Evolutionary conservation across 2,329 filamentous ascomycete species (phyloP).

Genomic region (Claviceps humidiphila): DNA sequence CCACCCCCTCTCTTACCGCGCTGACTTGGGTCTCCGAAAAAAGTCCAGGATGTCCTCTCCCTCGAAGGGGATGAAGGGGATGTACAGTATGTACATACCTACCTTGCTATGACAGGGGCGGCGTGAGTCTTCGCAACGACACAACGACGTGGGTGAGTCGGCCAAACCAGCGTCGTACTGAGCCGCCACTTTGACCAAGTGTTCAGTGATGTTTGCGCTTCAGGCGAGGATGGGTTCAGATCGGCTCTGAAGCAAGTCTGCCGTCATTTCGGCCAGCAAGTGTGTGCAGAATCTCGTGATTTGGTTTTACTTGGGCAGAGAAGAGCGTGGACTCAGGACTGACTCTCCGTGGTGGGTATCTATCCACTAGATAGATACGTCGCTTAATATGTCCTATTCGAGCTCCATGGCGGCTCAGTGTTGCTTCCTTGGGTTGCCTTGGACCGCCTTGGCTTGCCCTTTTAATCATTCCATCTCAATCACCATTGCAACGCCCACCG

Average conservation of each 20-base stretch:
- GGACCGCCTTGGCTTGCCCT: no score
- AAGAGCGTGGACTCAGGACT: no score
- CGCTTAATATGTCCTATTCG: no score
- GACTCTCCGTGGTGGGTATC: no score
- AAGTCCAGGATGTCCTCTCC: not conserved
- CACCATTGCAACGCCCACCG: no score
- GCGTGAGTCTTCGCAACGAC: conserved; percentile 7
- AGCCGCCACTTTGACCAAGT: no score
- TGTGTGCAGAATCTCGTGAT: not conserved
- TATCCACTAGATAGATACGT: no score
- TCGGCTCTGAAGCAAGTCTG: not conserved
- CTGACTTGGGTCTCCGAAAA: not conserved
- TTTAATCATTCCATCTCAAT: no score
- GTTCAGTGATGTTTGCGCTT: not conserved
- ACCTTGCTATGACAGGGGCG: conserved; percentile 3
- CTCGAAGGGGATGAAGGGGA: not conserved
- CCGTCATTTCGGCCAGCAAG: not conserved
- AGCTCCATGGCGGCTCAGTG: no score
- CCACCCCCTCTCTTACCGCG: not conserved
- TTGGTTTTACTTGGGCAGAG: no score
- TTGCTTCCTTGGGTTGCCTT: no score
- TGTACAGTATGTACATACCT: no score
- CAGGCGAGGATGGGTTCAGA: not conserved
- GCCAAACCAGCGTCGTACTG: not conserved
- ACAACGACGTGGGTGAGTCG: conserved; percentile 20